Conservation (phyloP, 257 asterid genomes). For the Gardenia jasminoides region DNA sequence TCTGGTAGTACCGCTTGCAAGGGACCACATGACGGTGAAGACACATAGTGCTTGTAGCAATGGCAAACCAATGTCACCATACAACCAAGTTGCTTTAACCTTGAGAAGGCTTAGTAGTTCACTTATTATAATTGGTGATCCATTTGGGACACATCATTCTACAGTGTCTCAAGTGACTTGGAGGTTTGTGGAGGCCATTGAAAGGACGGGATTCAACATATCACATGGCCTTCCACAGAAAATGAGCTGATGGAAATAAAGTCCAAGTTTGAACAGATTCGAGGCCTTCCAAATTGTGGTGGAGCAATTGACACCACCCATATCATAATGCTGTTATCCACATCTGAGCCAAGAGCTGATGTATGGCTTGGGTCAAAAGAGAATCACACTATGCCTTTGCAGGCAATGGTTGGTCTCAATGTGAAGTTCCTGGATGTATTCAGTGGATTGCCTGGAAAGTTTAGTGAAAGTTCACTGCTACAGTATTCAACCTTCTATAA, state of each 20-base stretch:
- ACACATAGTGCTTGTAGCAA: constrained; percentile 53
- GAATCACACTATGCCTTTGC: constrained; percentile 80
- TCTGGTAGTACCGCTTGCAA: constrained; percentile 61
- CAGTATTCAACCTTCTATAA: constrained; percentile 52
- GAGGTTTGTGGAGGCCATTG: constrained; percentile 88
- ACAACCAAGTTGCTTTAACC: constrained; percentile 82
- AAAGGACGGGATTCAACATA: constrained; percentile 53
- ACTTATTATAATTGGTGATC: constrained; percentile 64
- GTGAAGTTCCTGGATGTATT: constrained; percentile 62
- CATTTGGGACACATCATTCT: constrained; percentile 70
- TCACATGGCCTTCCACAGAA: constrained; percentile 72
- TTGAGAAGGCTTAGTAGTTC: constrained; percentile 70
- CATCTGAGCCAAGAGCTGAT: constrained; percentile 59
- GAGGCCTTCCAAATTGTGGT: constrained; percentile 85
- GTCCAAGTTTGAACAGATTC: constrained; percentile 52
- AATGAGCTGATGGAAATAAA: constrained; percentile 41
- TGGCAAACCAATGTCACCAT: constrained; percentile 62
- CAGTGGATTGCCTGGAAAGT: constrained; percentile 84
- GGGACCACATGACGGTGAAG: constrained; percentile 64
- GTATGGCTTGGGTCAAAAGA: constrained; percentile 53
- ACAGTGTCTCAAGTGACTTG: constrained; percentile 90
- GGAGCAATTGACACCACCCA: constrained; percentile 80
- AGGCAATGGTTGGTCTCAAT: constrained; percentile 67
- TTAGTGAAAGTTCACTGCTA: constrained; percentile 56
- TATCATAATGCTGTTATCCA: constrained; percentile 58